Evolutionary conservation across 306 rosid species (phyloP).

Genomic region (Arachis hypogaea): DNA sequence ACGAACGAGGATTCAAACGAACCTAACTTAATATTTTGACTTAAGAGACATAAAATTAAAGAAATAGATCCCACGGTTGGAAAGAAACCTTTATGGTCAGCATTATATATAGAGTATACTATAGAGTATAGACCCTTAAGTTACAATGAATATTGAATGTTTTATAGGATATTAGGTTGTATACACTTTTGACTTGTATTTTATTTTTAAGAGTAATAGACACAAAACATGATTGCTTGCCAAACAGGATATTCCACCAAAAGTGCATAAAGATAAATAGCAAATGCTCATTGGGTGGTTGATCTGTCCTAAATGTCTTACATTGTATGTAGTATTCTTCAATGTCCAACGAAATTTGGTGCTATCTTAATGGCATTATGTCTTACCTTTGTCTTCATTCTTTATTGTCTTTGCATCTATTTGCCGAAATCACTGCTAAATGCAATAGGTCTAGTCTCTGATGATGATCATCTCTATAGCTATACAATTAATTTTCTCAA

Average conservation of each 20-base stretch:
- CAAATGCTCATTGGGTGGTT: constrained; percentile 23
- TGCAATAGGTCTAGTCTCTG: constrained; percentile 19
- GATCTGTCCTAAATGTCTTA: constrained; percentile 9
- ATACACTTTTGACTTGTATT: constrained; percentile 33
- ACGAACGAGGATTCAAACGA: constrained; percentile 49
- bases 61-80: constrained; percentile 33
- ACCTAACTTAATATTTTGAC: constrained; percentile 60
- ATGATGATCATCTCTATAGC: too few relatives aligned
- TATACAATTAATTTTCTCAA: too few relatives aligned
- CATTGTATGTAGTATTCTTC: constrained; percentile 16
- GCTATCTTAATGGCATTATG: constrained; percentile 36
- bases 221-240: constrained; percentile 7
- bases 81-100: constrained; percentile 30
- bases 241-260: constrained; percentile 30
- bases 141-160: neutral
- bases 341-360: constrained; percentile 30
- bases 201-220: constrained; percentile 14
- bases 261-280: constrained; percentile 29
- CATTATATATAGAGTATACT: neutral
- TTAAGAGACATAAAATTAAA: constrained; percentile 37
- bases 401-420: constrained; percentile 6
- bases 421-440: constrained; percentile 35
- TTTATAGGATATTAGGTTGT: constrained; percentile 4
- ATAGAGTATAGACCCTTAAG: neutral
- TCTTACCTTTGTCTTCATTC: constrained; percentile 20